Evolutionary conservation across 805 yeast species (phyloP).

Genomic region (Metschnikowia lunata): DNA sequence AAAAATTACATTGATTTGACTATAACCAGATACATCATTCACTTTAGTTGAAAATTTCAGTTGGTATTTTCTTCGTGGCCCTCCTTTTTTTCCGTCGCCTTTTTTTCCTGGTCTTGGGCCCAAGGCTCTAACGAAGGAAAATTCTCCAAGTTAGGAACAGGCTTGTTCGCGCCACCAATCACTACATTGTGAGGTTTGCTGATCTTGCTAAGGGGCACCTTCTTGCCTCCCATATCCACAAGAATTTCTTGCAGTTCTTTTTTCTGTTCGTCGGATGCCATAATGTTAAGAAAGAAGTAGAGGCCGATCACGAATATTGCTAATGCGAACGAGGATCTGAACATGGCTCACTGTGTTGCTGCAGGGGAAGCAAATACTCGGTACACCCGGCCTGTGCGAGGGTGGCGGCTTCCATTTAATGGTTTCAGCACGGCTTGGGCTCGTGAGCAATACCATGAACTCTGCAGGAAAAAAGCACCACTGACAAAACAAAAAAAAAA

Average conservation of each 20-base stretch:
- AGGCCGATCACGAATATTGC: slow-evolving; percentile 6
- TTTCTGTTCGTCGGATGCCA: slow-evolving; percentile 9
- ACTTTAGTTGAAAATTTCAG: no score
- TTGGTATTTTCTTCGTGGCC: no score
- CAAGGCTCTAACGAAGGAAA: slow-evolving; percentile 18
- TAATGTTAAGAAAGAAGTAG: slow-evolving; percentile 10
- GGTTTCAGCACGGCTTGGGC: slow-evolving; percentile 1
- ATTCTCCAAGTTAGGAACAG: slow-evolving; percentile 15
- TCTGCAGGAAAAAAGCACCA: neutral
- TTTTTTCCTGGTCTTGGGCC: slow-evolving; percentile 7
- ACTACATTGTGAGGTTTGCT: slow-evolving; percentile 35
- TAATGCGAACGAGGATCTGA: slow-evolving; percentile 10
- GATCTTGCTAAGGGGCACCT: slow-evolving; percentile 33
- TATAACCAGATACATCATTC: no score
- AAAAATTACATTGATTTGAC: no score
- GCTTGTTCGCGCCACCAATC: slow-evolving; percentile 15
- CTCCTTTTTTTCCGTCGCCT: neutral
- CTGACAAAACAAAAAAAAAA: no score
- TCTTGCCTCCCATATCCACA: slow-evolving; percentile 31
- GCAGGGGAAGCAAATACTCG: slow-evolving; percentile 9
- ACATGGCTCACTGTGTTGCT: slow-evolving; percentile 7
- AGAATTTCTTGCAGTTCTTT: slow-evolving; percentile 17
- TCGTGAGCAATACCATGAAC: neutral
- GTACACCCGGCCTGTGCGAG: slow-evolving; percentile 6
- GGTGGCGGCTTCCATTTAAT: slow-evolving; percentile 9